Conservation (phyloP, 345 rosid genomes). For the Atalantia buxifolia region DNA sequence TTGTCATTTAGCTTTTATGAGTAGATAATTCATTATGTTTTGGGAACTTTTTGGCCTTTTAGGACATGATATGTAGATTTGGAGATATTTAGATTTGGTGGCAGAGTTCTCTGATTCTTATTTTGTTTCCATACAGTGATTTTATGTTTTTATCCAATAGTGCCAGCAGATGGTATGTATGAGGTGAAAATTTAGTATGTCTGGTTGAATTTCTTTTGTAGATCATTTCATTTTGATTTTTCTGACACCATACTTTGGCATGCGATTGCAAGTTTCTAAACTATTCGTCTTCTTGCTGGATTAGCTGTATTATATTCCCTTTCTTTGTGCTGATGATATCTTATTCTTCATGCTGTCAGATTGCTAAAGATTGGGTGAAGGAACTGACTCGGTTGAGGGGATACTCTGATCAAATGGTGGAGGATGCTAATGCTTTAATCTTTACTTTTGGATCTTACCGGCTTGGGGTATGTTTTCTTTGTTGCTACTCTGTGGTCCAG, state of each 20-base stretch:
- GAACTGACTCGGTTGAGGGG: conserved; percentile 52
- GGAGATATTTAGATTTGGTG: background rate
- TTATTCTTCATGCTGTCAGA: conserved; percentile 25
- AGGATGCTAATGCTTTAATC: conserved; percentile 67
- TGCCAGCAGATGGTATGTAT: background rate
- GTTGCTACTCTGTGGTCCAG: background rate
- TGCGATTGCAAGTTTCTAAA: background rate
- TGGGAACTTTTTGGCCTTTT: background rate
- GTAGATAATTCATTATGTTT: background rate
- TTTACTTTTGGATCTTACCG: conserved; percentile 73
- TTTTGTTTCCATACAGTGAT: background rate
- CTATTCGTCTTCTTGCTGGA: background rate
- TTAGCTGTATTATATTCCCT: background rate
- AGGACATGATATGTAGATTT: background rate
- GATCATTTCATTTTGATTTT: background rate
- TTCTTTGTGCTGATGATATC: background rate
- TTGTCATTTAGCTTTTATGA: background rate
- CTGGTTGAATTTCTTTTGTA: background rate
- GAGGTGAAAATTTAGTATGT: background rate
- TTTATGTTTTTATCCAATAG: background rate
- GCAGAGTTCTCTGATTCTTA: no score
- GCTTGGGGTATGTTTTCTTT: conserved; percentile 50
- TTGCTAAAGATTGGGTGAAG: conserved; percentile 68
- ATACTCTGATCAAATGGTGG: conserved; percentile 67
- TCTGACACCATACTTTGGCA: background rate